Percentiles rank a stretch among this genome's conserved stretches.
Conservation (phyloP, 2,329 filamentous ascomycete species). For the Colletotrichum musae region DNA sequence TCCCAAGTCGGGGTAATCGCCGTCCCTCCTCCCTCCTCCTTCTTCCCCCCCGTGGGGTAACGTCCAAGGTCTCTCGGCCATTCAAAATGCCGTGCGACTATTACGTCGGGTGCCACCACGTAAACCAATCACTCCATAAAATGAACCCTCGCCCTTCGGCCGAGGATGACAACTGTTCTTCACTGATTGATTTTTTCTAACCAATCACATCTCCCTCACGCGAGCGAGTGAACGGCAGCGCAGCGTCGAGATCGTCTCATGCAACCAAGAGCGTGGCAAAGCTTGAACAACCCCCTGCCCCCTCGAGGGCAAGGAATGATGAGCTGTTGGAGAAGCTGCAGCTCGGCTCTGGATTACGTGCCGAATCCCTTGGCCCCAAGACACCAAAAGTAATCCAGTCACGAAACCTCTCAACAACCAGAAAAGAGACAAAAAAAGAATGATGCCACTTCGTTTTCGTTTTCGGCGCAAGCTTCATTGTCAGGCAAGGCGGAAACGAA, state of each 20-base stretch:
- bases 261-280: conserved; percentile 21
- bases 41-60: conserved; percentile 10
- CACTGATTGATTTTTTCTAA: neutral
- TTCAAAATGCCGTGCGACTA: conserved; percentile 13
- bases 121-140: too few species aligned
- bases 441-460: conserved; percentile 16
- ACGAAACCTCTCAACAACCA: too few species aligned
- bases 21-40: conserved; percentile 24
- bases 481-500: neutral
- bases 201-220: too few species aligned
- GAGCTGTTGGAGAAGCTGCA: neutral
- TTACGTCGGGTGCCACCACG: neutral
- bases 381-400: neutral
- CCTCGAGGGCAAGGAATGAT: neutral
- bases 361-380: neutral
- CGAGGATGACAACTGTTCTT: neutral
- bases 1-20: conserved; percentile 35
- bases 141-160: neutral
- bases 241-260: conserved; percentile 7
- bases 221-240: neutral
- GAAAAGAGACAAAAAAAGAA: neutral
- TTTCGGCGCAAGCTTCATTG: neutral
- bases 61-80: conserved; percentile 20
- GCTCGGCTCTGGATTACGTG: neutral
- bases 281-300: conserved; percentile 4